Evolutionary conservation across 202 grass and related monocot species (phyloP).

Genomic region (Tripidium arundinaceum): DNA sequence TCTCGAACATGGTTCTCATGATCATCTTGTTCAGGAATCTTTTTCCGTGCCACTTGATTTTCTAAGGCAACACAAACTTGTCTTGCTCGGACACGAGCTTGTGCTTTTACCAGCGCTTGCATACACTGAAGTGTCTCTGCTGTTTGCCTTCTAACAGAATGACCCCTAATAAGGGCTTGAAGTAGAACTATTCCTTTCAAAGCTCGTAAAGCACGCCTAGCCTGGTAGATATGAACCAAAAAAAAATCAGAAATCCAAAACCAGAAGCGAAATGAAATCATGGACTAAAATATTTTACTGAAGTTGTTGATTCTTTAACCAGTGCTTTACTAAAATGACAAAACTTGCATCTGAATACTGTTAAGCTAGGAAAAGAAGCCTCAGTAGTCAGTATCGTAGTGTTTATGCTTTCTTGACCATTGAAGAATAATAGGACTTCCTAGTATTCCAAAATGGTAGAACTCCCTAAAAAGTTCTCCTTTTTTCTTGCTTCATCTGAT

Average conservation of each 20-base stretch:
- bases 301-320: neutral
- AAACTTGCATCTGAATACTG: constrained; percentile 5
- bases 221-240: constrained; percentile 48
- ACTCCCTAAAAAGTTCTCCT: neutral
- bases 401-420: constrained; percentile 8
- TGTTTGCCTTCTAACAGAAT: constrained; percentile 88
- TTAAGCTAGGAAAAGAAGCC: constrained; percentile 24
- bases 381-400: neutral
- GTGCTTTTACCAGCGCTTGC: constrained; percentile 77
- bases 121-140: constrained; percentile 87
- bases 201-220: constrained; percentile 84
- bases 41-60: constrained; percentile 58
- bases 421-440: constrained; percentile 20
- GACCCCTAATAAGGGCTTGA: constrained; percentile 89
- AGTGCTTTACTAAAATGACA: constrained; percentile 2
- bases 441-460: neutral
- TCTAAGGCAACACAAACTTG: constrained; percentile 78
- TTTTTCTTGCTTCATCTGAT: constrained; percentile 16
- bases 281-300: constrained; percentile 5
- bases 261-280: constrained; percentile 8
- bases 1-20: constrained; percentile 59
- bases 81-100: constrained; percentile 83
- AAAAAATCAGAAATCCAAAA: constrained; percentile 20
- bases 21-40: constrained; percentile 52
- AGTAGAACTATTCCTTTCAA: constrained; percentile 93